Conservation (phyloP, 2,329 filamentous ascomycete genomes). For the Sphaerulina musiva region DNA sequence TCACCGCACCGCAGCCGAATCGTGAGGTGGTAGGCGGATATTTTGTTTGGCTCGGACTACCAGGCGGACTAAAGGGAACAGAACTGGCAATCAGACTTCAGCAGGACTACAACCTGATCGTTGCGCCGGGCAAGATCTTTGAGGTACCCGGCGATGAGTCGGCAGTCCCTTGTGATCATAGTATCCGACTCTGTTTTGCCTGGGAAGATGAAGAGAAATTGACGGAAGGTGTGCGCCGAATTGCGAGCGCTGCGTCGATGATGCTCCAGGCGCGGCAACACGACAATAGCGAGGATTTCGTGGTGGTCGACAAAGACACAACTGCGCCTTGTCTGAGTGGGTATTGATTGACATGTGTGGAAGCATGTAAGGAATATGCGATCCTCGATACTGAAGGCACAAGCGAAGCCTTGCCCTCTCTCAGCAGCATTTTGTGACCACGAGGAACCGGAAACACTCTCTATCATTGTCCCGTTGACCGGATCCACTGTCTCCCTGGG, state of each 20-base stretch:
- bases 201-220: conserved; percentile 48
- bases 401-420: too few species aligned
- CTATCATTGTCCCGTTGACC: conserved; percentile 29
- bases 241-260: neutral
- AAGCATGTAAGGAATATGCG: too few species aligned
- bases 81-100: conserved; percentile 53
- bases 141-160: conserved; percentile 43
- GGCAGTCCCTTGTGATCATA: conserved; percentile 49
- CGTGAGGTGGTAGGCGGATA: conserved; percentile 65
- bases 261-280: neutral
- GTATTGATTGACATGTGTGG: too few species aligned
- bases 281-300: neutral
- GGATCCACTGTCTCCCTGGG: conserved; percentile 35
- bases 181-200: conserved; percentile 63
- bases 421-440: too few species aligned
- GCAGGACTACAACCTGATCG: conserved; percentile 57
- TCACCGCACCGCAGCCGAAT: conserved; percentile 43
- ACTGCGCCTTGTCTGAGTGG: neutral
- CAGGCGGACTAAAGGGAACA: conserved; percentile 46
- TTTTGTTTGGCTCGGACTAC: conserved; percentile 73
- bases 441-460: too few species aligned
- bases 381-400: too few species aligned
- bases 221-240: neutral
- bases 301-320: neutral
- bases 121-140: conserved; percentile 62